Percentiles rank a stretch among this genome's conserved stretches.
Evolutionary conservation across 2,329 filamentous ascomycete species (phyloP).

Genomic region (Phialophora verrucosa): DNA sequence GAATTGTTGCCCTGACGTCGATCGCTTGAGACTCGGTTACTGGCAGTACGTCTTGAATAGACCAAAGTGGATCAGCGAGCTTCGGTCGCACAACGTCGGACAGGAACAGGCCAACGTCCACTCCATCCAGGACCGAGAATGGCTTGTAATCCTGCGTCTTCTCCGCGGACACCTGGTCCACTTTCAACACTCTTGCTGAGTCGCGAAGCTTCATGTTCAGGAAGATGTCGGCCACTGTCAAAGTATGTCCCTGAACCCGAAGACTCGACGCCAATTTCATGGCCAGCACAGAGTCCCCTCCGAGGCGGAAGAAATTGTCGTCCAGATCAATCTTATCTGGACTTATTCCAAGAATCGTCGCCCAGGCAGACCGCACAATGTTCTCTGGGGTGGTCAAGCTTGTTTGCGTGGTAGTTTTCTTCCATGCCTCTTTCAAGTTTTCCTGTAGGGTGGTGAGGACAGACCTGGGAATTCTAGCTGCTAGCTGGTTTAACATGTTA

Average conservation of each 20-base stretch:
- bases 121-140: conserved; percentile 57
- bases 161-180: conserved; percentile 18
- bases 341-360: conserved; percentile 47
- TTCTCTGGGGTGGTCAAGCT: conserved; percentile 46
- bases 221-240: conserved; percentile 43
- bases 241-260: conserved; percentile 29
- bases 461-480: conserved; percentile 44
- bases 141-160: conserved; percentile 47
- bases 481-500: conserved; percentile 48
- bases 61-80: conserved; percentile 59
- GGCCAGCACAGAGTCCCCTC: conserved; percentile 43
- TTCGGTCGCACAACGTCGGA: conserved; percentile 57
- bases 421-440: conserved; percentile 44
- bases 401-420: conserved; percentile 41
- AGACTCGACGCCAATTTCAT: conserved; percentile 41
- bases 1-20: conserved; percentile 63
- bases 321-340: conserved; percentile 43
- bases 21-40: conserved; percentile 64
- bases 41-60: conserved; percentile 63
- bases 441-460: conserved; percentile 34
- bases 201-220: conserved; percentile 53
- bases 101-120: conserved; percentile 54
- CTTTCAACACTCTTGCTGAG: conserved; percentile 54
- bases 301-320: conserved; percentile 43
- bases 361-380: conserved; percentile 19